Evolutionary conservation across 1,284 basidiomycete genomes (phyloP), one percentile per base, ranked within the genome.

Genomic region (Leccinum pachyderme): DNA sequence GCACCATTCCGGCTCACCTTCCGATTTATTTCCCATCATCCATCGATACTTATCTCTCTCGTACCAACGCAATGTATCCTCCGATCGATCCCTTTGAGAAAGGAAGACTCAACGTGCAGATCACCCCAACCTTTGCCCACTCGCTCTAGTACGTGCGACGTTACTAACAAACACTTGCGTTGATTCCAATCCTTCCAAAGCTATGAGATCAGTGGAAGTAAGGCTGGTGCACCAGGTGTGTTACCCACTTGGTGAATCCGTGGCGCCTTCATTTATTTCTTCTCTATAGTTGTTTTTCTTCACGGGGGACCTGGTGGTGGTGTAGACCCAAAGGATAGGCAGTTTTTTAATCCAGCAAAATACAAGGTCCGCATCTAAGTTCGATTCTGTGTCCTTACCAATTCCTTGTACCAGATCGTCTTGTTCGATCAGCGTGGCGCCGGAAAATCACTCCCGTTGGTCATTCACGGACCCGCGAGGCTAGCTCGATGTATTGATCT

Each of bases 281-380:
- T 44, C 47, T 27, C 51, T 29, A 45, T 45, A 89, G 92, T 95
- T 43, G 80, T 95, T 22, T 95, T 93, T 69, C 73, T 95, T 44
- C 91, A 93, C 62, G 91, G 91, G 75, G 89, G 88, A 9, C 89
- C 89, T n/a, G 91, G 90, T 15, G 85, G 86, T 8, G 89, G 89
- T 4, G 77, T 74, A 54, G 81, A 86, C 64, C 67, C 76, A 2
- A 76, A 77, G 53, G 91, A 95, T 73, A 81, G 89, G 53, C 75
- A 76, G 13, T 93, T 88, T 75, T 95, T 95, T 73, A 84, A 95
- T 67, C 92, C 92, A 0, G 69, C 77, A 27, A 89, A 89, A 65
- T 95, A 95, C 77, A 90, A 91, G 76, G 88, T 82, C 44, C 58
- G 73, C 64, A 51, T 33, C 7, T 29, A 28, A 11, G 24, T 44